Evolutionary conservation across 768 basidiomycete genomes (phyloP).

Genomic region (Calocybe indica): DNA sequence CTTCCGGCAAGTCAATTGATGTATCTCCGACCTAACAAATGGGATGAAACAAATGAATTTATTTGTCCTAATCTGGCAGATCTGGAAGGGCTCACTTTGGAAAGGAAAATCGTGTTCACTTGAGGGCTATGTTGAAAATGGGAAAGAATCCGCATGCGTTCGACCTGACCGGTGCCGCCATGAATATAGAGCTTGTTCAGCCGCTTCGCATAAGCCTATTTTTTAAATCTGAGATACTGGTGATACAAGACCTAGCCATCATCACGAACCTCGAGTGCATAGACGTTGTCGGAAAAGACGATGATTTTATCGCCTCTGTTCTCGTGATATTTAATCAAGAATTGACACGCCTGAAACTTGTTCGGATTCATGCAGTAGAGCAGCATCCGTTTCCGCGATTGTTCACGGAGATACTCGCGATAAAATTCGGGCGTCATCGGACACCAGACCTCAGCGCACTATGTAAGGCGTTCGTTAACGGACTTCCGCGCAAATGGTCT

Average conservation of each 20-base stretch:
- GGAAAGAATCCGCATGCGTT: constrained; percentile 91
- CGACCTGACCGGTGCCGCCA: constrained; percentile 90
- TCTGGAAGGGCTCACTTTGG: constrained; percentile 56
- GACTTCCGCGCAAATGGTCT: not conserved
- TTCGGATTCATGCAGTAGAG: constrained; percentile 99
- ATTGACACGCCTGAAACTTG: constrained; percentile 99
- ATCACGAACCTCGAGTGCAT: constrained; percentile 74
- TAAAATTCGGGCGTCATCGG: constrained; percentile 99
- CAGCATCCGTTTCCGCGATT: constrained; percentile 90
- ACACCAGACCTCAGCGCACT: constrained; percentile 99
- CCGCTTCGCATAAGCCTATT: constrained; percentile 87
- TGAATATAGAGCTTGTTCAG: constrained; percentile 94
- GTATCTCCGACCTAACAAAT: constrained; percentile 86
- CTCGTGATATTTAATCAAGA: constrained; percentile 97
- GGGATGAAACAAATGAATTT: not conserved
- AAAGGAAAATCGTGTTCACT: constrained; percentile 97
- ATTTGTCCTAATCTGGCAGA: constrained; percentile 5
- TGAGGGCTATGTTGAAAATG: constrained; percentile 93
- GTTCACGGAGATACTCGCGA: constrained; percentile 90
- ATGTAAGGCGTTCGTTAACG: constrained; percentile 7
- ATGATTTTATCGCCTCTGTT: constrained; percentile 98
- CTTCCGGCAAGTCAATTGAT: constrained; percentile 97
- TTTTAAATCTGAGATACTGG: constrained; percentile 4
- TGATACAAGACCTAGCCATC: constrained; percentile 12
- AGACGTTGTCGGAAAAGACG: constrained; percentile 99